Conservation (phyloP, 768 basidiomycete genomes). For the Grammothele lineata region DNA sequence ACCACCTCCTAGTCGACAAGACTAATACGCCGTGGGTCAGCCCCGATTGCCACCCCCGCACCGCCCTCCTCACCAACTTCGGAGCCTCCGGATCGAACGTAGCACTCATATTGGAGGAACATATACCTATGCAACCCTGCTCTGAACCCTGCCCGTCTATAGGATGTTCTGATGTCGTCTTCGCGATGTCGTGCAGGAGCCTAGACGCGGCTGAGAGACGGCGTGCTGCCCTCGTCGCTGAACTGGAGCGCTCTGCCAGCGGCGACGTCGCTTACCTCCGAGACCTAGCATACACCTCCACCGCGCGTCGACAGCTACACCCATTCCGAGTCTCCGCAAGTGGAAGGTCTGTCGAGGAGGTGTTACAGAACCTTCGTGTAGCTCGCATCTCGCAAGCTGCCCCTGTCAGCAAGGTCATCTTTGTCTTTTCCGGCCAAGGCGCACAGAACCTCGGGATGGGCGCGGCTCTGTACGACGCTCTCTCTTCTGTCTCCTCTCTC, state of each 20-base stretch:
- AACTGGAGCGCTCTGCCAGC: slow-evolving; percentile 35
- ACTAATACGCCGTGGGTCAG: slow-evolving; percentile 38
- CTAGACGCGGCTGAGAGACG: slow-evolving; percentile 41
- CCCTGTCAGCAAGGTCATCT: slow-evolving; percentile 38
- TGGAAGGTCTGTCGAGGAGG: slow-evolving; percentile 40
- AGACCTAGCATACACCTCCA: slow-evolving; percentile 66
- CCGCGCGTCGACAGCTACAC: slow-evolving; percentile 59
- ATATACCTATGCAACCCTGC: background rate
- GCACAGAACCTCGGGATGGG: slow-evolving; percentile 68
- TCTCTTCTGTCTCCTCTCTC: slow-evolving; percentile 41
- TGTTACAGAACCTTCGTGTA: slow-evolving; percentile 39
- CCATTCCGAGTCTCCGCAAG: slow-evolving; percentile 47
- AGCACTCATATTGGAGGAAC: slow-evolving; percentile 57
- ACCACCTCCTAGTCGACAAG: slow-evolving; percentile 47
- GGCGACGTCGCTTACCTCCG: slow-evolving; percentile 25
- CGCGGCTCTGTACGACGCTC: slow-evolving; percentile 44
- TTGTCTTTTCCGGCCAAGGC: slow-evolving; percentile 76
- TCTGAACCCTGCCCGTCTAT: background rate
- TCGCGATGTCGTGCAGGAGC: slow-evolving; percentile 64
- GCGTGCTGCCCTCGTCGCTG: slow-evolving; percentile 42
- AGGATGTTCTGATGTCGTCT: slow-evolving; percentile 30
- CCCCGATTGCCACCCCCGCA: slow-evolving; percentile 32
- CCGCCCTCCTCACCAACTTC: slow-evolving; percentile 70
- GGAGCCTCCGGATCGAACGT: slow-evolving; percentile 73
- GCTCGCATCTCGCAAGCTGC: slow-evolving; percentile 31